phyloP scores from a whole-genome alignment of 176 grass and related monocot genomes.

The Carex parvula region DNA sequence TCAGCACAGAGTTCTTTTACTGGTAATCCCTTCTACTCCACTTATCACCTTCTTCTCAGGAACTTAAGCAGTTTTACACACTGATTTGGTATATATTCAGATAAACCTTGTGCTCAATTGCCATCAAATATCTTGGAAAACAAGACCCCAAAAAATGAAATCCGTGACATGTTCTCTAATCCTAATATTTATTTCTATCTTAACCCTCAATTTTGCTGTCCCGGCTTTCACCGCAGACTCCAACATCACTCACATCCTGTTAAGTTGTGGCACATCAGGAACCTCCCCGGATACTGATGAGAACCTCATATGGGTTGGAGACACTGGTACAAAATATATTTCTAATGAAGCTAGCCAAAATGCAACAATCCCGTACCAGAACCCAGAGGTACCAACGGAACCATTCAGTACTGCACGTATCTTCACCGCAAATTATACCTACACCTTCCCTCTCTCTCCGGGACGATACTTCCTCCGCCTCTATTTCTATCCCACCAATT shows the following conservation, averaged over 20 bases:
- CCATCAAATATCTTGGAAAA: not conserved
- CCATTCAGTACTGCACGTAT: conserved; percentile 37
- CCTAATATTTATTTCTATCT: conserved; percentile 12
- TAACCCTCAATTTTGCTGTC: not conserved
- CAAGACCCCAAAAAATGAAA: not conserved
- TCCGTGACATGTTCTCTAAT: conserved; percentile 14
- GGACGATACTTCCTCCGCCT: conserved; percentile 73
- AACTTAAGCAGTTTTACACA: not conserved
- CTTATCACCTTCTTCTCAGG: not conserved
- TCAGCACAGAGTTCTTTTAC: too few species aligned
- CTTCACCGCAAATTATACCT: conserved; percentile 63
- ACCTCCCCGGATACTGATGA: not conserved
- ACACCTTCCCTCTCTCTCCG: conserved; percentile 38
- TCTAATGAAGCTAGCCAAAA: conserved; percentile 26
- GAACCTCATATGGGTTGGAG: conserved; percentile 35
- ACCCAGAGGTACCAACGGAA: conserved; percentile 10
- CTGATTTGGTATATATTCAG: not conserved
- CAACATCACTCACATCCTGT: conserved; percentile 15
- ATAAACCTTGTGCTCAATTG: not conserved
- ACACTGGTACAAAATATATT: conserved; percentile 40
- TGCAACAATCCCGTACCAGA: not conserved
- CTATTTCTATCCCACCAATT: conserved; percentile 53
- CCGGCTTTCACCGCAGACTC: conserved; percentile 25
- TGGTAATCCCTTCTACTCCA: not conserved
- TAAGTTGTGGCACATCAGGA: conserved; percentile 37